phyloP scores from a whole-genome alignment of 345 rosid species.

The Barbarea vulgaris region DNA sequence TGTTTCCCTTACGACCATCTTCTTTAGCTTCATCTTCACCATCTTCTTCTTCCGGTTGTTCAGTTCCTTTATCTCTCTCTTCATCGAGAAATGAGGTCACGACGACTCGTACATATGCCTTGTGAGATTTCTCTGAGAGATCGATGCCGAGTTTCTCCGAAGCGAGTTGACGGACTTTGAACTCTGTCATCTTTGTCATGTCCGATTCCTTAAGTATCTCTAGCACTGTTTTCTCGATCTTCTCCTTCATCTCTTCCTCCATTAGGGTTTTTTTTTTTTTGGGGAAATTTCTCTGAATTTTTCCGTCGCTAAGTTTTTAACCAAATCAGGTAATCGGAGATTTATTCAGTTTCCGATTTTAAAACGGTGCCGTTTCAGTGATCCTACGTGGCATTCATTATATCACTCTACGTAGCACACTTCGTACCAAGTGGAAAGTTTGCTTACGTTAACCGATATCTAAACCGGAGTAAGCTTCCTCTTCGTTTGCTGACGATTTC shows the following conservation, averaged over 20 bases:
- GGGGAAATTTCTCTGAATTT: neutral
- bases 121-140: conserved; percentile 68
- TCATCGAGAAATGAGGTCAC: conserved; percentile 73
- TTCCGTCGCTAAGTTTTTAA: neutral
- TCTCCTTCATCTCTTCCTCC: conserved; percentile 55
- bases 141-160: conserved; percentile 65
- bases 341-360: neutral
- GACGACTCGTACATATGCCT: conserved; percentile 57
- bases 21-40: conserved; percentile 29
- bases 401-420: neutral
- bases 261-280: conserved; percentile 33
- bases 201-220: conserved; percentile 73
- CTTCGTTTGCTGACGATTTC: neutral
- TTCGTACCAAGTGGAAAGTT: neutral
- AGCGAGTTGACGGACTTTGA: conserved; percentile 70
- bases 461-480: conserved; percentile 1
- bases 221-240: conserved; percentile 58
- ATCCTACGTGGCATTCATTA: conserved; percentile 17
- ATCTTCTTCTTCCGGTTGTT: conserved; percentile 19
- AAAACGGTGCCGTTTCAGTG: neutral
- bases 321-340: conserved; percentile 25
- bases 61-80: conserved; percentile 37
- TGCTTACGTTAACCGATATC: conserved; percentile 24
- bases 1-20: conserved; percentile 28
- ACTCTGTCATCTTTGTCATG: conserved; percentile 69